Percentiles rank a stretch among this genome's conserved stretches.
Evolutionary conservation across 1,139 yeast genomes (phyloP).

Genomic region (Sugiyamaella xylanicola): DNA sequence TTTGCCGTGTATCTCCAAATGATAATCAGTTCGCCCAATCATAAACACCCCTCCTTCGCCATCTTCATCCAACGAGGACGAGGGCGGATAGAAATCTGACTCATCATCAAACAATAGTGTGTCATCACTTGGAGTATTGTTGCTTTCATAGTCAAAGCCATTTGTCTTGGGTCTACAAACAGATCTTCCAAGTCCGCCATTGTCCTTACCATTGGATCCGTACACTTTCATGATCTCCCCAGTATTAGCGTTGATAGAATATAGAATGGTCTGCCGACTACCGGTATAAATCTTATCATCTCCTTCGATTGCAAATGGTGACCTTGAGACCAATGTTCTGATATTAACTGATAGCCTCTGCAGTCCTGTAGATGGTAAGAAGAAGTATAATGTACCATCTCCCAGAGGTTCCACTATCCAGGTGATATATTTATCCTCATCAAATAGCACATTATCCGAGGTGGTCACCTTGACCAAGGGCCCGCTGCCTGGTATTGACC

Average conservation of each 20-base stretch:
- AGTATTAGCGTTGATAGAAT: conserved; percentile 69
- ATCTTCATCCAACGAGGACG: conserved; percentile 21
- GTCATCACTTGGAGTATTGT: conserved; percentile 14
- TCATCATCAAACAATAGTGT: conserved; percentile 28
- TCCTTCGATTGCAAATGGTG: conserved; percentile 68
- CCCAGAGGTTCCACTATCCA: conserved; percentile 93
- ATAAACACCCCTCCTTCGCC: conserved; percentile 38
- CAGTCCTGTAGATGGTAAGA: conserved; percentile 75
- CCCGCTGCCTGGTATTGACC: conserved; percentile 65
- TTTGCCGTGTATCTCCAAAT: conserved; percentile 64
- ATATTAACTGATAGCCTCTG: conserved; percentile 83
- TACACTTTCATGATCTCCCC: conserved; percentile 77
- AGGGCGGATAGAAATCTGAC: conserved; percentile 26
- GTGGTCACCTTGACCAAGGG: conserved; percentile 40
- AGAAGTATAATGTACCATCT: conserved; percentile 85
- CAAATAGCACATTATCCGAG: conserved; percentile 28
- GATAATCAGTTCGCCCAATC: conserved; percentile 53
- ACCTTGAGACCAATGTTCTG: conserved; percentile 72
- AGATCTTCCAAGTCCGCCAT: conserved; percentile 32
- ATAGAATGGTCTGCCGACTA: conserved; percentile 71
- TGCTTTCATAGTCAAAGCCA: conserved; percentile 4
- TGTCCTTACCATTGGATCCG: conserved; percentile 47
- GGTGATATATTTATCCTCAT: conserved; percentile 43
- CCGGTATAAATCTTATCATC: conserved; percentile 94
- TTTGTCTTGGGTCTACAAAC: conserved; percentile 26